phyloP scores from a whole-genome alignment of 2,329 filamentous ascomycete species.

The Colletotrichum incanum region DNA sequence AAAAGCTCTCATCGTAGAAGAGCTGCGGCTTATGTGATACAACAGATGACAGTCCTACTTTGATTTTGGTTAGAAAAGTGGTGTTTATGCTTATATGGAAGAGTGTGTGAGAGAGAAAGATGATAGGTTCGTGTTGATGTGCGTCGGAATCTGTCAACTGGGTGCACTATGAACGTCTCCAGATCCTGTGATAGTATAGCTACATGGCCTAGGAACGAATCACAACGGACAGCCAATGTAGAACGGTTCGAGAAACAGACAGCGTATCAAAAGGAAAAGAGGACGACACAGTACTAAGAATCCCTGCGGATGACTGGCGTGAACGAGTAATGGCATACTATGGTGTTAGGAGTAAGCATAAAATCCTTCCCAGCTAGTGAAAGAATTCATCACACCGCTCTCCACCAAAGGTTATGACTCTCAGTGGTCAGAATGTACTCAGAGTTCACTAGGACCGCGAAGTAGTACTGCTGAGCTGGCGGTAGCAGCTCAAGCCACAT shows the following conservation, averaged over 20 bases:
- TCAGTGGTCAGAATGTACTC: no score
- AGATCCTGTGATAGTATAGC: no score
- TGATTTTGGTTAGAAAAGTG: not conserved
- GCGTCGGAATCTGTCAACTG: not conserved
- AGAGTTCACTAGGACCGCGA: no score
- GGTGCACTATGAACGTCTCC: no score
- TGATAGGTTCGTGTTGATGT: not conserved
- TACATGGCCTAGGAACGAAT: not conserved
- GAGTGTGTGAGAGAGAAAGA: not conserved
- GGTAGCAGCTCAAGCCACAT: no score
- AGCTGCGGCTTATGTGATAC: not conserved
- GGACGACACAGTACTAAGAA: not conserved
- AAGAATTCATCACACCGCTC: no score
- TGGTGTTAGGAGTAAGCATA: no score
- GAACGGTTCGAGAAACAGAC: no score
- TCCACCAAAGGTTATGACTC: no score
- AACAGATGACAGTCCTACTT: not conserved
- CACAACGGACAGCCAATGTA: not conserved
- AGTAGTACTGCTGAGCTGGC: no score
- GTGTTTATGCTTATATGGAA: not conserved
- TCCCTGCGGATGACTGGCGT: no score
- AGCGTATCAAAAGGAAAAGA: not conserved
- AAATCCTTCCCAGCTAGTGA: no score
- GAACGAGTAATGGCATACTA: not conserved
- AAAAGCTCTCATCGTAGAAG: not conserved